Evolutionary conservation across 495 filamentous ascomycete species (phyloP), one percentile per base, ranked within the genome.

Genomic region (Annulohypoxylon bovei): DNA sequence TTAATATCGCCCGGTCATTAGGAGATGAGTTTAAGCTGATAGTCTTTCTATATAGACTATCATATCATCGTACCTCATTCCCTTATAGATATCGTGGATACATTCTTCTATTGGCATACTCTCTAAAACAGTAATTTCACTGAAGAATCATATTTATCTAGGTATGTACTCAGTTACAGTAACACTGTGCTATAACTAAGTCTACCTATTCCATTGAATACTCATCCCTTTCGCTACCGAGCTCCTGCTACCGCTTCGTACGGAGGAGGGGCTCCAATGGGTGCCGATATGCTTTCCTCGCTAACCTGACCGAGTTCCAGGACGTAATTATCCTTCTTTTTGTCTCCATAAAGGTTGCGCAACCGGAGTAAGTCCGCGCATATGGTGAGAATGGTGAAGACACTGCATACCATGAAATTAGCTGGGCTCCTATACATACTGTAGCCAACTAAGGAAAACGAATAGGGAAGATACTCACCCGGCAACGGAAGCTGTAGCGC

Each of bases 291-390:
- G 14, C n/a, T 47, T 25, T 39, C 40, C 33, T 54, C 59, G 22
- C 33, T 49, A 49, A 16, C 44, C 14, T 28, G 39, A 11, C 6
- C 52, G 1, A 62, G 61, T 25, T 33, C 37, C 4, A 56, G 9
- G 23, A 64, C n/a, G 18, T 65, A 65, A n/a, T 18, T 49, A 16
- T 44, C 18, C 39, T 68, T 50, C 37, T 61, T 54, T 30, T 20
- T 49, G 2, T 68, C 49, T 22, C 22, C 20, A 32, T n/a, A 6
- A 6, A 62, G n/a, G 2, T 56, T 50, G 3, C 23, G 39, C 7
- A 68, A 4, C 47, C 56, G 61, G 14, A 68, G 8, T 1, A 50
- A 32, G 33, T 68, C 57, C 6, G 23, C 52, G 33, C 37, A 49
- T n/a, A 68, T 23, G 1, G 52, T 30, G 9, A 52, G n/a, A 6